Percentiles rank a stretch among this genome's conserved stretches.
Conservation (phyloP, 2,329 filamentous ascomycete species). For the Periglandula ipomoeae region DNA sequence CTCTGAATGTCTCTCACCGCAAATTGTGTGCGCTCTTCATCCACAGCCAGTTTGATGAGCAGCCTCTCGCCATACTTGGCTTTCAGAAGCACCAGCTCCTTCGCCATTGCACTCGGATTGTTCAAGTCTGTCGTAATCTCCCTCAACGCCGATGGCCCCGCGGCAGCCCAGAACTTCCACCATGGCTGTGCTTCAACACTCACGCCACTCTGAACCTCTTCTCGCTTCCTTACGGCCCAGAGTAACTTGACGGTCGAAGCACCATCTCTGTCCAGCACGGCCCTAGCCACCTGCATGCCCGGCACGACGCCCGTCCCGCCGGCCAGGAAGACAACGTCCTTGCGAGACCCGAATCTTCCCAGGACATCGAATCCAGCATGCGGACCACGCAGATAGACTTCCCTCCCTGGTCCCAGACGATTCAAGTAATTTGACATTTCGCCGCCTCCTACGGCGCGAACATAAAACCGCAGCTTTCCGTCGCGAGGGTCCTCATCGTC, state of each 20-base stretch:
- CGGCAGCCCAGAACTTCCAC: conserved; percentile 15
- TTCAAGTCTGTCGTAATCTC: conserved; percentile 15
- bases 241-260: conserved; percentile 53
- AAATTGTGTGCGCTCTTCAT: conserved; percentile 67
- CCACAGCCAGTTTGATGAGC: conserved; percentile 66
- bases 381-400: conserved; percentile 71
- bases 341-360: conserved; percentile 19
- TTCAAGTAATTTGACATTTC: conserved; percentile 82
- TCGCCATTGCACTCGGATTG: conserved; percentile 41
- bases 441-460: conserved; percentile 68
- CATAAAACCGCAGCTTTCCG: conserved; percentile 57
- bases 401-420: conserved; percentile 49
- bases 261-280: conserved; percentile 37
- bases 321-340: conserved; percentile 69
- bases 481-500: conserved; percentile 19
- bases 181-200: conserved; percentile 10
- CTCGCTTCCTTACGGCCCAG: conserved; percentile 64
- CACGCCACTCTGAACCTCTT: conserved; percentile 40
- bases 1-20: conserved; percentile 37
- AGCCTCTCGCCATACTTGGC: conserved; percentile 45
- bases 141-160: conserved; percentile 9
- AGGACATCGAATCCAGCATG: conserved; percentile 54
- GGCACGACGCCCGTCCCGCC: conserved; percentile 90
- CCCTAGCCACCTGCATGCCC: conserved; percentile 69
- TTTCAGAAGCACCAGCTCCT: conserved; percentile 56